Conservation (phyloP, 345 rosid genomes). For the Lumnitzera racemosa region DNA sequence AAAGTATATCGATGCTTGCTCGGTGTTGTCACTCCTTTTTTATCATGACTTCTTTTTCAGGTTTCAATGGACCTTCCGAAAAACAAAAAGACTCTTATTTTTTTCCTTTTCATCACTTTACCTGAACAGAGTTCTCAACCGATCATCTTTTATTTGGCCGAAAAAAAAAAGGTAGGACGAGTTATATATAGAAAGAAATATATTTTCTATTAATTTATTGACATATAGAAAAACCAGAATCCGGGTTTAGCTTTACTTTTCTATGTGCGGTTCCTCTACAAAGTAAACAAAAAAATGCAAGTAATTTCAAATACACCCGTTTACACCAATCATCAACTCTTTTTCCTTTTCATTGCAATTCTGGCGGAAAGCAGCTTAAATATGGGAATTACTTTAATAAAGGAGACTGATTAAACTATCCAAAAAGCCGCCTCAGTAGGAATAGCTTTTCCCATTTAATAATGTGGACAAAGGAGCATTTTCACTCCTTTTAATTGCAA, state of each 20-base stretch:
- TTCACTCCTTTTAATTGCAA: constrained; percentile 30
- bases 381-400: constrained; percentile 27
- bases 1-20: not conserved
- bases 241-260: too few relatives aligned
- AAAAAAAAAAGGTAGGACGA: too few relatives aligned
- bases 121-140: constrained; percentile 4
- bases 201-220: too few relatives aligned
- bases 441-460: constrained; percentile 17
- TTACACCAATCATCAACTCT: too few relatives aligned
- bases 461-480: constrained; percentile 38
- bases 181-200: too few relatives aligned
- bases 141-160: constrained; percentile 11
- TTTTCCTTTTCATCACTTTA: constrained; percentile 2
- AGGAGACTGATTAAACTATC: constrained; percentile 28
- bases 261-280: too few relatives aligned
- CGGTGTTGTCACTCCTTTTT: too few relatives aligned
- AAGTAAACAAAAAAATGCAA: too few relatives aligned
- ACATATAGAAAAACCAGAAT: too few relatives aligned
- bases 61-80: constrained; percentile 30
- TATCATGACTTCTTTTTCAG: constrained; percentile 7
- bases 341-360: not conserved
- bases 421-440: constrained; percentile 27
- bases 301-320: too few relatives aligned
- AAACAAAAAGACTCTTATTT: constrained; percentile 23
- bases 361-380: constrained; percentile 28